These are phyloP conservation scores for Pseudogymnoascus sp. DNA, from an alignment of 2,329 filamentous ascomycete species.

Conservation along the genomic window DNA sequence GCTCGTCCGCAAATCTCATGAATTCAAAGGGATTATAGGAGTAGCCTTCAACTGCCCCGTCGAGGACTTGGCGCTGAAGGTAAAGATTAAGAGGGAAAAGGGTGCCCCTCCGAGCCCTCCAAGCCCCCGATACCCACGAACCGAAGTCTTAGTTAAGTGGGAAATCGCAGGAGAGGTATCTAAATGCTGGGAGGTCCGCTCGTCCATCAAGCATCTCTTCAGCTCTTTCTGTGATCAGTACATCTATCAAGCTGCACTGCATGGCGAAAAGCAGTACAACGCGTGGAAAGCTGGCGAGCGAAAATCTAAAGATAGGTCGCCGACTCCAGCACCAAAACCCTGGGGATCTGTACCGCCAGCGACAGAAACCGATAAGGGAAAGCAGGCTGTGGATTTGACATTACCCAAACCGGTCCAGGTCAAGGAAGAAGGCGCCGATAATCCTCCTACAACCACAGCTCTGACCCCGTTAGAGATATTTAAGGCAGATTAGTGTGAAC, in stretches of 20 bases:
- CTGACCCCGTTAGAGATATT: neutral
- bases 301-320: neutral
- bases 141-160: slow-evolving; percentile 9
- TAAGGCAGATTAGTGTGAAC: neutral
- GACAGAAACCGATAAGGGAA: neutral
- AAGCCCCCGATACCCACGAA: neutral
- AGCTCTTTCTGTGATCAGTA: slow-evolving; percentile 4
- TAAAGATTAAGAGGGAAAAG: neutral
- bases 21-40: slow-evolving; percentile 5
- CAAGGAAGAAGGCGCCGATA: neutral
- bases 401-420: neutral
- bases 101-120: neutral
- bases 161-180: slow-evolving; percentile 1
- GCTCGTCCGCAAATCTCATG: neutral
- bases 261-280: neutral
- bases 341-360: no score
- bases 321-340: neutral
- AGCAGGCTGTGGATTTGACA: neutral
- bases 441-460: neutral
- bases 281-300: neutral
- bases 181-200: neutral
- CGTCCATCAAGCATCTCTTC: slow-evolving; percentile 9
- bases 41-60: neutral
- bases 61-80: neutral
- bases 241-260: neutral